Base-by-base conservation (phyloP, 345 rosid species). In the Moringa oleifera region DNA sequence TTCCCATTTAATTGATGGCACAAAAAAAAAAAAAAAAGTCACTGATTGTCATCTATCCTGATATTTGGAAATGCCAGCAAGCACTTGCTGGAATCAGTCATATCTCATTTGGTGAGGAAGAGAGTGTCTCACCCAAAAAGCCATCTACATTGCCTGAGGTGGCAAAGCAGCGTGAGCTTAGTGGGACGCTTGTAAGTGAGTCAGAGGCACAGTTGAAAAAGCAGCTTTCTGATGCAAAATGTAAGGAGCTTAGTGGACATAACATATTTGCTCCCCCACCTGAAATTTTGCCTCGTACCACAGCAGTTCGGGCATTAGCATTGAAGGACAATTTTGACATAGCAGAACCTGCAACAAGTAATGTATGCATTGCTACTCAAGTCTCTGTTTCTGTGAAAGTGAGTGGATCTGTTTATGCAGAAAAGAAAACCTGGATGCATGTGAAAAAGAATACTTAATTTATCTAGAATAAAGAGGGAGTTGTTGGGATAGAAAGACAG, bases 251-350 rank as follows among this genome's bases (percentile, higher is more conserved):
- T 22, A 90, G 83, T 53, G 99, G 97, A 55, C 87, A 88, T 55
- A 87, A 94, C 77, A 94, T 94, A 71, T 94, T 94, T 70, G 99
- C 99, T 0, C 90, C 96, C 22, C 97, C 97, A 50, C 97, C 95
- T 7, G 97, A 94, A 78, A 94, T 90, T 45, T 71, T 83, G 69
- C 95, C 99, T 0, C 82, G 99, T 53, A 80, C 93, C 5, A 72
- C 83, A 47, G 63, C 83, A 25, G 81, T 65, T n/a, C 86, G 95
- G 9, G 82, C 95, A 13, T 72, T 80, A 80, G 95, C 90, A 12
- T 58, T 72, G 25, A 87, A 82, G 59, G 96, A 89, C 69, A 85
- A 80, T 73, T 82, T 88, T 55, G 77, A 83, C 74, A 69, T 91
- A 76, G 91, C 89, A 57, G 92, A 90, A 67, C 69, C 79, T 23